A percentile compares a stretch with the other conserved stretches of the same genome.
Evolutionary conservation across 768 basidiomycete genomes (phyloP).

Genomic region (Calocybe cyanea): DNA sequence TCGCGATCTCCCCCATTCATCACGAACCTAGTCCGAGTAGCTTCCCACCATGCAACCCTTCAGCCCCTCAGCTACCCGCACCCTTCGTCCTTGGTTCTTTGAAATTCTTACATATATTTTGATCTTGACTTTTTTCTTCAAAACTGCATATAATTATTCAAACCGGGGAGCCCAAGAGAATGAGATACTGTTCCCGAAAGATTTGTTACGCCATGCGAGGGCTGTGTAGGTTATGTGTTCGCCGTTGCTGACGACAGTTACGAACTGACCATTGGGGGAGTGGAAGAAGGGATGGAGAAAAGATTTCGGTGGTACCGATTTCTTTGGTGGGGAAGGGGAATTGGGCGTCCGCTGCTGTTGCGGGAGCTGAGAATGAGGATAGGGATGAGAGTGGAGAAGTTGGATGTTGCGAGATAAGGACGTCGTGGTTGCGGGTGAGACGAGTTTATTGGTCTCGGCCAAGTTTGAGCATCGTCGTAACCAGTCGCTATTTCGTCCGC

Average conservation of each 20-base stretch:
- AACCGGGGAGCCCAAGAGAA: constrained; percentile 97
- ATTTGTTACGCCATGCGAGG: constrained; percentile 97
- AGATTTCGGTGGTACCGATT: constrained; percentile 93
- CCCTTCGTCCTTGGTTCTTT: constrained; percentile 85
- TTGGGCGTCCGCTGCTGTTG: constrained; percentile 73
- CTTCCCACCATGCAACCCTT: constrained; percentile 82
- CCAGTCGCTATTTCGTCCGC: constrained; percentile 95
- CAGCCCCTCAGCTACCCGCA: constrained; percentile 77
- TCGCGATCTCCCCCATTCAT: constrained; percentile 86
- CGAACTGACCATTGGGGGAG: constrained; percentile 95
- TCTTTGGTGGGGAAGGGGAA: constrained; percentile 81
- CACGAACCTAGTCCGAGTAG: constrained; percentile 85
- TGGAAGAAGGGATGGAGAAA: constrained; percentile 80
- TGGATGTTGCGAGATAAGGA: constrained; percentile 87
- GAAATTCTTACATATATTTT: constrained; percentile 90
- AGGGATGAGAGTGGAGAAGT: constrained; percentile 33
- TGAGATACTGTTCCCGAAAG: constrained; percentile 86
- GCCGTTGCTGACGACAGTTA: constrained; percentile 95
- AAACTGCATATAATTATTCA: constrained; percentile 94
- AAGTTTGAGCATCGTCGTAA: constrained; percentile 96
- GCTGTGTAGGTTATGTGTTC: constrained; percentile 99
- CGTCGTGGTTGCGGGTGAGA: constrained; percentile 90
- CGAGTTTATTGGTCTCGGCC: constrained; percentile 94
- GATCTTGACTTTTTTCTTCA: constrained; percentile 82
- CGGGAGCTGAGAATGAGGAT: too few species aligned